Conservation (phyloP, 305 asterid species). For the Fraxinus velutina region DNA sequence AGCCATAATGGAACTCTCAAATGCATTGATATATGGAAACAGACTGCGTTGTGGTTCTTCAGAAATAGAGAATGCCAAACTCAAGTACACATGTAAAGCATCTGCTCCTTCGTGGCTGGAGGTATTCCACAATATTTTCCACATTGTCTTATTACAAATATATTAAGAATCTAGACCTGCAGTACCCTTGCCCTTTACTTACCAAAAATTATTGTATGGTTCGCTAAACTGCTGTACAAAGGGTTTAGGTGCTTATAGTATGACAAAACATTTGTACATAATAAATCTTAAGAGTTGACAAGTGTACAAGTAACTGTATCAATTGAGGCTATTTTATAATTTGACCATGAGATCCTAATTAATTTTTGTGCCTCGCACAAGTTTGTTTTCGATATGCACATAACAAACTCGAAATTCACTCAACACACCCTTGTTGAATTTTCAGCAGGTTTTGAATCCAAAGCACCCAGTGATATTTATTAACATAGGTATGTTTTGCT, state of each 20-base stretch:
- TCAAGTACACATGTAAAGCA: conserved; percentile 47
- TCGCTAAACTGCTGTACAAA: neutral
- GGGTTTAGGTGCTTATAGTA: neutral
- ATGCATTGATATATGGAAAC: conserved; percentile 86
- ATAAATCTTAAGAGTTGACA: neutral
- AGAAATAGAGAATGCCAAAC: conserved; percentile 72
- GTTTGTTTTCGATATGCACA: neutral
- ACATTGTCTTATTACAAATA: neutral
- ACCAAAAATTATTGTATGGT: neutral
- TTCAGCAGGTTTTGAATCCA: conserved; percentile 70
- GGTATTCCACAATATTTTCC: conserved; percentile 40
- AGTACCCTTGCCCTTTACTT: neutral
- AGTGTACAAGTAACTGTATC: neutral
- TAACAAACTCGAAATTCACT: neutral
- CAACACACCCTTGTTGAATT: conserved; percentile 12
- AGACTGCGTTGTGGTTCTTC: conserved; percentile 84
- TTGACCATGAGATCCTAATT: neutral
- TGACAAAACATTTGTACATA: neutral
- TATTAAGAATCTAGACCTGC: neutral
- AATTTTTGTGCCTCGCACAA: neutral
- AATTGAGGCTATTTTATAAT: neutral
- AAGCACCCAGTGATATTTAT: conserved; percentile 71
- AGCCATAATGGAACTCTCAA: conserved; percentile 85
- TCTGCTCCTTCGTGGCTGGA: conserved; percentile 73
- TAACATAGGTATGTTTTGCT: conserved; percentile 62